Conservation (phyloP, 495 filamentous ascomycete genomes). For the Paragyromitra xinjiangensis region DNA sequence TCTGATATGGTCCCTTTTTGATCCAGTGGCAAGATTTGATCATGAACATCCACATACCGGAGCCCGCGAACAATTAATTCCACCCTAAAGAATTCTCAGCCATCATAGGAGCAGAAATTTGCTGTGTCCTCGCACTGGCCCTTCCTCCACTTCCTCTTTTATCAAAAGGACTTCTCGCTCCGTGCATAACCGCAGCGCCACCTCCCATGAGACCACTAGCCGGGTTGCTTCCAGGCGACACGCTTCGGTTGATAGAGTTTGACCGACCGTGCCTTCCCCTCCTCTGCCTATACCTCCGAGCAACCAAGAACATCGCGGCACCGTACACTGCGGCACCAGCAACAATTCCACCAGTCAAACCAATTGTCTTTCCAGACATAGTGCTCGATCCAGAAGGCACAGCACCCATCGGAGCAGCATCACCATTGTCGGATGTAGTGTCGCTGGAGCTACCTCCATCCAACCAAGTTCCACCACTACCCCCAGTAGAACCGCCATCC, state of each 20-base stretch:
- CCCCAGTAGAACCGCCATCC: constrained; percentile 24
- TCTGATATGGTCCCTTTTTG: constrained; percentile 36
- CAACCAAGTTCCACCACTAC: constrained; percentile 41
- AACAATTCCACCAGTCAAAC: constrained; percentile 80
- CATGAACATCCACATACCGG: constrained; percentile 15
- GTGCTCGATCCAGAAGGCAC: constrained; percentile 58
- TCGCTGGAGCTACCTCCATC: constrained; percentile 47
- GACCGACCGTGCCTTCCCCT: constrained; percentile 78
- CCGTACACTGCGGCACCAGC: constrained; percentile 89
- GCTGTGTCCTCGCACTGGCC: constrained; percentile 74
- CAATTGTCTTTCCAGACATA: constrained; percentile 79
- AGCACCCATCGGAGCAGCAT: constrained; percentile 55
- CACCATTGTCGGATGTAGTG: constrained; percentile 59
- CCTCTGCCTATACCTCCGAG: constrained; percentile 89
- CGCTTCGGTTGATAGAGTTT: constrained; percentile 69
- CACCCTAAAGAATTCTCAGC: constrained; percentile 97
- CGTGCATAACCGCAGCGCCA: constrained; percentile 62
- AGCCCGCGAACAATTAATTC: constrained; percentile 70
- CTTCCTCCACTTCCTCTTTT: constrained; percentile 76
- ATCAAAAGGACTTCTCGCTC: constrained; percentile 66
- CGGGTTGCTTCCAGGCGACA: constrained; percentile 65
- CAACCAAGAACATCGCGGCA: constrained; percentile 97
- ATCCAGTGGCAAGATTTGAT: constrained; percentile 5
- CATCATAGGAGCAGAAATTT: constrained; percentile 86
- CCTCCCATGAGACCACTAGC: constrained; percentile 65